Evolutionary conservation across 2,329 filamentous ascomycete genomes (phyloP).

Genomic region (Aspergillus brasiliensis): DNA sequence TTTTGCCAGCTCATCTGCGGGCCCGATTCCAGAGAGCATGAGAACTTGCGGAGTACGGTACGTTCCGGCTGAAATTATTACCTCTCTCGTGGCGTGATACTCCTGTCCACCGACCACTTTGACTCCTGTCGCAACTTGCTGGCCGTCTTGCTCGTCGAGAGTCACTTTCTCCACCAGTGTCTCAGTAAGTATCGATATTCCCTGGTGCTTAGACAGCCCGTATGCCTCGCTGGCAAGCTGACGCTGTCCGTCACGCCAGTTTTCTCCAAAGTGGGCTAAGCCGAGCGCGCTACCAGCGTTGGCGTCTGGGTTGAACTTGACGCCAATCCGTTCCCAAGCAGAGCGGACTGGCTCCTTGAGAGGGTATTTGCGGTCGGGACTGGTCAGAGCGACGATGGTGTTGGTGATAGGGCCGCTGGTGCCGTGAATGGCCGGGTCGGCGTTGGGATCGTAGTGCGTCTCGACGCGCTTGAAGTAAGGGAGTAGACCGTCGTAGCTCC

Average conservation of each 20-base stretch:
- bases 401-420: constrained; percentile 30
- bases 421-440: constrained; percentile 29
- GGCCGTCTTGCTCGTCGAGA: no score
- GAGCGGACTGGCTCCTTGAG: constrained; percentile 38
- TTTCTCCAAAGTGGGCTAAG: constrained; percentile 33
- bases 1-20: constrained; percentile 28
- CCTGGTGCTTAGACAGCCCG: background rate
- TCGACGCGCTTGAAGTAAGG: constrained; percentile 51
- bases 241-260: constrained; percentile 27
- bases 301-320: constrained; percentile 25
- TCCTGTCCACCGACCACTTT: constrained; percentile 25
- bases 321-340: constrained; percentile 43
- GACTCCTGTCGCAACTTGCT: constrained; percentile 24
- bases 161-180: no score
- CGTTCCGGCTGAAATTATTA: constrained; percentile 36
- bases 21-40: constrained; percentile 40
- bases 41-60: constrained; percentile 38
- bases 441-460: constrained; percentile 25
- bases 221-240: constrained; percentile 33
- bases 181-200: no score
- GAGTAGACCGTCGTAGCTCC: constrained; percentile 50
- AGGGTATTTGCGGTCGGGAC: constrained; percentile 38
- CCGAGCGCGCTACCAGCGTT: constrained; percentile 34
- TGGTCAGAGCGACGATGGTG: constrained; percentile 17
- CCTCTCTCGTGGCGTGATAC: constrained; percentile 31